Conservation (phyloP, 2,329 filamentous ascomycete genomes). For the Xylaria sp. region DNA sequence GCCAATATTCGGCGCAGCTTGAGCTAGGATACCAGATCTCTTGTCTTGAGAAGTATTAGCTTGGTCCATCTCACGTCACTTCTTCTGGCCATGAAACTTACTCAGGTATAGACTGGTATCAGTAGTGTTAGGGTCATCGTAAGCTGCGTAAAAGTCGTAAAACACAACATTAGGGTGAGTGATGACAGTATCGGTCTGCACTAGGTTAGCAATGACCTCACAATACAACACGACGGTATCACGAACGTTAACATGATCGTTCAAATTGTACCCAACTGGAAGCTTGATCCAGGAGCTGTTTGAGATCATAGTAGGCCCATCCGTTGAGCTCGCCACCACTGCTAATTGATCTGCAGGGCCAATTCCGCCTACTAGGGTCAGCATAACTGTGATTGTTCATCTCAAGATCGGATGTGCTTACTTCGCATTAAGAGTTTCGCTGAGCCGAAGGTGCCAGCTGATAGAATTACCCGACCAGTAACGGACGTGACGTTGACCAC, state of each 20-base stretch:
- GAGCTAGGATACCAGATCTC: slow-evolving; percentile 69
- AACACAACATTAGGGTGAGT: slow-evolving; percentile 59
- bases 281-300: slow-evolving; percentile 66
- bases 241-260: slow-evolving; percentile 63
- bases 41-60: slow-evolving; percentile 45
- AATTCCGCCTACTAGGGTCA: slow-evolving; percentile 60
- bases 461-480: slow-evolving; percentile 74
- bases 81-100: slow-evolving; percentile 39
- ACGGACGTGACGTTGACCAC: slow-evolving; percentile 68
- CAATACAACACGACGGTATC: not conserved
- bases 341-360: slow-evolving; percentile 70
- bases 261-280: slow-evolving; percentile 68
- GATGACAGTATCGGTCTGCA: slow-evolving; percentile 59
- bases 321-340: slow-evolving; percentile 61
- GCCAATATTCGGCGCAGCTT: slow-evolving; percentile 73
- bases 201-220: slow-evolving; percentile 14
- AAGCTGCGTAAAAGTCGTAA: slow-evolving; percentile 75
- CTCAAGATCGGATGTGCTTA: slow-evolving; percentile 44
- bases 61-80: not conserved
- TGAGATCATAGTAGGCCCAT: slow-evolving; percentile 63
- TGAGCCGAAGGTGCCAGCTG: slow-evolving; percentile 76
- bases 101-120: slow-evolving; percentile 59
- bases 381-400: slow-evolving; percentile 9
- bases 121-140: slow-evolving; percentile 57
- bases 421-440: slow-evolving; percentile 75